phyloP scores from a whole-genome alignment of 495 filamentous ascomycete genomes.

The Penicillium bovifimosum region DNA sequence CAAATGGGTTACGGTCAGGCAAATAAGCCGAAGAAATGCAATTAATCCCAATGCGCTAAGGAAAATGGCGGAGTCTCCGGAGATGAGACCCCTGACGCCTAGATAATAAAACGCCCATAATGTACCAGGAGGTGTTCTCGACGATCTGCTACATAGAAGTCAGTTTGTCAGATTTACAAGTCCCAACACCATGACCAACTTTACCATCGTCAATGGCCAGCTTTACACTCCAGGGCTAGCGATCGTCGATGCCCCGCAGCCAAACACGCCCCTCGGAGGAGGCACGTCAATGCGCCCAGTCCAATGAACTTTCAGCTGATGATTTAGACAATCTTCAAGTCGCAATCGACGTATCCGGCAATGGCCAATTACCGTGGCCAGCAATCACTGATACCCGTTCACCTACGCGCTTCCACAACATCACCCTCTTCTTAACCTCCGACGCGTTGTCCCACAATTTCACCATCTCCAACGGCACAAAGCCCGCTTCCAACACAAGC shows the following conservation, averaged over 20 bases:
- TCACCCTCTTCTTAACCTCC: constrained; percentile 62
- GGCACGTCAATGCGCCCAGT: constrained; percentile 34
- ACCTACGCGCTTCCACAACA: constrained; percentile 51
- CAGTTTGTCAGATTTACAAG: too few relatives aligned
- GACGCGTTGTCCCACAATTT: constrained; percentile 56
- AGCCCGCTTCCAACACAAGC: constrained; percentile 37
- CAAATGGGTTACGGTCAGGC: not conserved
- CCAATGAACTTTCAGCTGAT: not conserved
- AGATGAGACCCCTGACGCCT: constrained; percentile 19
- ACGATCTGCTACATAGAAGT: too few relatives aligned
- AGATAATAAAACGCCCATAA: not conserved
- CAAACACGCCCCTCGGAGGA: constrained; percentile 60
- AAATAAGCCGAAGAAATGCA: constrained; percentile 5
- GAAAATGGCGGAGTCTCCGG: constrained; percentile 15
- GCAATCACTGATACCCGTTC: constrained; percentile 38
- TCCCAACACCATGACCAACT: constrained; percentile 30
- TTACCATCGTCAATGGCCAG: constrained; percentile 53
- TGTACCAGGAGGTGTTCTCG: too few relatives aligned
- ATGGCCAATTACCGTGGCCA: constrained; percentile 56
- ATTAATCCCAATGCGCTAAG: constrained; percentile 17
- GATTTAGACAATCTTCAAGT: constrained; percentile 54
- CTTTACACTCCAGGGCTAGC: constrained; percentile 60
- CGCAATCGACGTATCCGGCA: constrained; percentile 59
- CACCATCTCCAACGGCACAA: constrained; percentile 61
- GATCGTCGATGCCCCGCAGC: constrained; percentile 60